phyloP scores from a whole-genome alignment of 2,329 filamentous ascomycete species.

The Monilinia polystroma region DNA sequence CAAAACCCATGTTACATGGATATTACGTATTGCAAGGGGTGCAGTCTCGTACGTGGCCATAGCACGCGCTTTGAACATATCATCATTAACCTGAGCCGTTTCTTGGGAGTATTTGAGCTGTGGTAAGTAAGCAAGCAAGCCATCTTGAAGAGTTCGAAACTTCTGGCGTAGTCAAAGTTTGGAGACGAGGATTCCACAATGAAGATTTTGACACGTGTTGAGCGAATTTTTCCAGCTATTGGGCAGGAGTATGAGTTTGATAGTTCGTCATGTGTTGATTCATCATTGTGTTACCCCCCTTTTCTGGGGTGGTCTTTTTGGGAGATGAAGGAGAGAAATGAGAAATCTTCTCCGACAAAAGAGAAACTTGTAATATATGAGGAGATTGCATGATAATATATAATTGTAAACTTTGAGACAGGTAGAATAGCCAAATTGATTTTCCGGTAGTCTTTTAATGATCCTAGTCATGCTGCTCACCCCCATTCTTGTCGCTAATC shows the following conservation, averaged over 20 bases:
- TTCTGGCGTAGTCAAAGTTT: constrained; percentile 18
- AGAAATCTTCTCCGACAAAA: neutral
- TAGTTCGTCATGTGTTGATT: constrained; percentile 1
- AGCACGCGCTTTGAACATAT: constrained; percentile 1
- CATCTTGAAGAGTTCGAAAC: constrained; percentile 2
- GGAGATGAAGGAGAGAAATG: neutral
- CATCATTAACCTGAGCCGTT: constrained; percentile 9
- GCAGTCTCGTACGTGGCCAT: constrained; percentile 10
- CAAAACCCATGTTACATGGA: neutral
- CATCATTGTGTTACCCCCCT: constrained; percentile 10
- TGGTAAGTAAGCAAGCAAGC: constrained; percentile 16
- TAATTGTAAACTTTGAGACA: neutral
- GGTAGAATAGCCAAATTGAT: constrained; percentile 7
- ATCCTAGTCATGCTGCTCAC: neutral
- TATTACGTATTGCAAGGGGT: constrained; percentile 10
- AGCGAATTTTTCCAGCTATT: constrained; percentile 9
- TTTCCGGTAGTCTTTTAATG: neutral
- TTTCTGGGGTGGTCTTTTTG: neutral
- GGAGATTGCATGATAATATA: neutral
- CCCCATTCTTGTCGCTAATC: constrained; percentile 18
- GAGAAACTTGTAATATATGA: neutral
- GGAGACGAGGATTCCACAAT: constrained; percentile 18
- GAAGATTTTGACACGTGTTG: constrained; percentile 21
- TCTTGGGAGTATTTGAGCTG: constrained; percentile 6
- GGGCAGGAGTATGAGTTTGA: neutral